Percentiles rank a stretch among this genome's conserved stretches.
Evolutionary conservation across 805 yeast species (phyloP).

Genomic region (Metschnikowia orientalis): DNA sequence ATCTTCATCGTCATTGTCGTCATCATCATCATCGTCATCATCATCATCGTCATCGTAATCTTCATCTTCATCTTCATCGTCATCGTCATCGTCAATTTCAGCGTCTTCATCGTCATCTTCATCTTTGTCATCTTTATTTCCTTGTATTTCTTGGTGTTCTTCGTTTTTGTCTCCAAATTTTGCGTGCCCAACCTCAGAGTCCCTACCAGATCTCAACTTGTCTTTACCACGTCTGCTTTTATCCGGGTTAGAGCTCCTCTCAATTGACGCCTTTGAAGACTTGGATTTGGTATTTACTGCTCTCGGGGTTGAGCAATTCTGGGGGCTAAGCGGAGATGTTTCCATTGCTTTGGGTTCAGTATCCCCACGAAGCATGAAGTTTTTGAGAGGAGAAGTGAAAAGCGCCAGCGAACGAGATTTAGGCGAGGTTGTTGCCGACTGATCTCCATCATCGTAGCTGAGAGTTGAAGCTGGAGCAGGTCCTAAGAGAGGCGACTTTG

Average conservation of each 20-base stretch:
- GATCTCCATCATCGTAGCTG: conserved; percentile 3
- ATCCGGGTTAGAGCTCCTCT: conserved; percentile 17
- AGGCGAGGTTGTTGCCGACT: conserved; percentile 22
- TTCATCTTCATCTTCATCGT: conserved; percentile 11
- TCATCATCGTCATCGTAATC: conserved; percentile 10
- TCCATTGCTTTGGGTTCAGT: conserved; percentile 27
- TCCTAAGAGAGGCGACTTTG: conserved; percentile 2
- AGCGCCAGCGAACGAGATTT: conserved; percentile 31
- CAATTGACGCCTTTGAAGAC: conserved; percentile 10
- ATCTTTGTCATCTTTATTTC: conserved; percentile 5
- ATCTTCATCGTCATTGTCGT: conserved; percentile 7
- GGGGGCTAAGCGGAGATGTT: conserved; percentile 23
- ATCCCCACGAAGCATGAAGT: conserved; percentile 35
- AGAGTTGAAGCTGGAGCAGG: conserved; percentile 10
- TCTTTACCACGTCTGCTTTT: conserved; percentile 14
- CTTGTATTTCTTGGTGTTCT: conserved; percentile 10
- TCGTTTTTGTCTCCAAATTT: conserved; percentile 5
- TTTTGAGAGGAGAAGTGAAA: conserved; percentile 40
- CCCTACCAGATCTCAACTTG: conserved; percentile 5
- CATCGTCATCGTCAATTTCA: conserved; percentile 11
- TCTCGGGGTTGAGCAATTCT: not conserved
- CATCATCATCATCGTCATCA: conserved; percentile 10
- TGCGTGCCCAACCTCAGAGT: conserved; percentile 4
- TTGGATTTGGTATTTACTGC: conserved; percentile 12
- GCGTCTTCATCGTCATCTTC: conserved; percentile 10